These are phyloP conservation scores for Schizosaccharomyces japonicus DNA, from an alignment of 805 yeast species.

Conservation along the genomic window DNA sequence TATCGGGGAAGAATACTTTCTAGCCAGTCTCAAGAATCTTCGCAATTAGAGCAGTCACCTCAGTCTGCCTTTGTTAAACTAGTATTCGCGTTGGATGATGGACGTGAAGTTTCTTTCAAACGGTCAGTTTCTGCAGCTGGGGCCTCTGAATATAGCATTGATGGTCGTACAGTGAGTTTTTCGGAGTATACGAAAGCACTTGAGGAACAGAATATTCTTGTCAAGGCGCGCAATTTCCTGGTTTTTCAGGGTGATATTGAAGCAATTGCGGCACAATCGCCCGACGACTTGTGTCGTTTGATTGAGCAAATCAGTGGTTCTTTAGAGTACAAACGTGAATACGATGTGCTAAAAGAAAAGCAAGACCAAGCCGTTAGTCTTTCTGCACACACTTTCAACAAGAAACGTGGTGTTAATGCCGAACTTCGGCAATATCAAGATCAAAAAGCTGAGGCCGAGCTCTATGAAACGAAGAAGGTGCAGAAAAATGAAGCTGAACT, in stretches of 20 bases:
- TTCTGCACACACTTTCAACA: conserved; percentile 39
- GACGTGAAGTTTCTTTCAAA: conserved; percentile 34
- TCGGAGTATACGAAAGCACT: conserved; percentile 40
- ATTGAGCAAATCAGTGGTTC: conserved; percentile 62
- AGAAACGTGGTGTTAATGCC: conserved; percentile 42
- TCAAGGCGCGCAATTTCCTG: conserved; percentile 72
- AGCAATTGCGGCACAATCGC: conserved; percentile 67
- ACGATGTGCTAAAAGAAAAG: conserved; percentile 37
- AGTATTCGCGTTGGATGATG: conserved; percentile 37
- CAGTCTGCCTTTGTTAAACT: conserved; percentile 52
- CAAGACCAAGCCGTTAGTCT: conserved; percentile 41
- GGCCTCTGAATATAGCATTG: conserved; percentile 40
- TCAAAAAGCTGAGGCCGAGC: conserved; percentile 48
- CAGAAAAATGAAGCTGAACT: conserved; percentile 17
- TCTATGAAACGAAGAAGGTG: conserved; percentile 27
- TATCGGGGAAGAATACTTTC: conserved; percentile 40
- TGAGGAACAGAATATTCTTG: conserved; percentile 55
- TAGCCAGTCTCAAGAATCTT: conserved; percentile 12
- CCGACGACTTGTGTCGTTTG: conserved; percentile 45
- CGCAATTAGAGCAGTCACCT: conserved; percentile 5
- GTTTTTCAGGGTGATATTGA: conserved; percentile 97
- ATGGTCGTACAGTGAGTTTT: conserved; percentile 36
- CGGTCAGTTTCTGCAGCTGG: conserved; percentile 33
- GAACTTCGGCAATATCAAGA: conserved; percentile 60
- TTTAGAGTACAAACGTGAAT: conserved; percentile 37